Evolutionary conservation across 1,139 yeast species (phyloP), one percentile per base, ranked within the genome.

Genomic region (Candida sanyaensis): DNA sequence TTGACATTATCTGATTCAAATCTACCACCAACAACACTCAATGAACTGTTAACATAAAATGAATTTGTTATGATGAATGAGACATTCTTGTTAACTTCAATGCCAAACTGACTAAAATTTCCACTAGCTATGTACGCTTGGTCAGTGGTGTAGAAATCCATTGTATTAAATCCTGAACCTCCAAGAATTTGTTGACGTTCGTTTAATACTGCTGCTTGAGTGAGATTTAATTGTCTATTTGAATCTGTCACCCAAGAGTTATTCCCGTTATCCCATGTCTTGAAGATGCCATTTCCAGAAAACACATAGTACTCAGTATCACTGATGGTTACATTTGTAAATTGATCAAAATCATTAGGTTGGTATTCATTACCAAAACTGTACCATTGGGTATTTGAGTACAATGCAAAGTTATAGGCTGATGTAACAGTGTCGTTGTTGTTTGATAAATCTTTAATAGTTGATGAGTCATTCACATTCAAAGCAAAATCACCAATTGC

Each of bases 1-100:
- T 70, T 64, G 3, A 68, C 52, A 9, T 55, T 41, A 2, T 41
- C 52, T 1, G 68, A 53, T 10, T 52, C 52, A 54, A 76, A 75
- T n/a, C 57, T 55, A 5, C 81, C 80, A 12, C 87, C 91, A 42
- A 86, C 57, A 1, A 81, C 76, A 44, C 84, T 71, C 4, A 77
- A 53, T 0, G 82, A 61, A 21, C 68, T 68, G 57, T 85, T 84
- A 37, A 86, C 69, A 45, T 65, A 70, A 50, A 58, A 71, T 0
- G 79, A 67, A 4, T 59, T 50, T 11, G 61, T 49, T 21, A 86
- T 81, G 1, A 64, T 61, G 26, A 85, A 86, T 11, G 45, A 42
- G 6, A 50, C 49, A n/a, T 49, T 50, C 7, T 55, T 42, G 11
- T 23, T 12, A 8, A 71, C 53, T 23, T 59, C 53, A 40, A 72